Percentiles rank a stretch among this genome's conserved stretches.
Evolutionary conservation across 2,329 filamentous ascomycete species (phyloP).

Genomic region (Penicillium psychrosexuale): DNA sequence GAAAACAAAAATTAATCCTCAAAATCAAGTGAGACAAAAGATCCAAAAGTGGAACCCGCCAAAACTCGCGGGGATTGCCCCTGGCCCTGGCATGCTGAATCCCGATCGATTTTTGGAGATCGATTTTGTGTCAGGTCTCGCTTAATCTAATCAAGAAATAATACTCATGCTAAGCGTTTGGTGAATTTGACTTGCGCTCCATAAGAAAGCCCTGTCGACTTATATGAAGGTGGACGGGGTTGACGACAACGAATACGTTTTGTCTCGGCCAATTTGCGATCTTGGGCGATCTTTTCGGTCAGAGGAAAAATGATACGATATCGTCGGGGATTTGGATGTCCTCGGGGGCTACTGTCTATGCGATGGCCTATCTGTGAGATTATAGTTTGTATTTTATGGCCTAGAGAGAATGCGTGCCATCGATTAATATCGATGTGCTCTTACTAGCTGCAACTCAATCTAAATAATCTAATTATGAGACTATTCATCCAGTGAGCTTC

Average conservation of each 20-base stretch:
- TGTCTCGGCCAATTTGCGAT: neutral
- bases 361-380: neutral
- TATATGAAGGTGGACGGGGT: slow-evolving; percentile 4
- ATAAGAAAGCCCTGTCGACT: neutral
- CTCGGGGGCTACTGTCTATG: neutral
- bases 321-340: neutral
- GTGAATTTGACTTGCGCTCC: too few species aligned
- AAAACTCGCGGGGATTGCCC: slow-evolving; percentile 10
- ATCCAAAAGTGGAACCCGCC: neutral
- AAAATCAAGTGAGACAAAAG: neutral
- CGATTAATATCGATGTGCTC: neutral
- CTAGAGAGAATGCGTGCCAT: neutral
- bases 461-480: neutral
- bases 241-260: slow-evolving; percentile 10
- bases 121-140: slow-evolving; percentile 7
- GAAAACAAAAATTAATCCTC: neutral
- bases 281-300: neutral
- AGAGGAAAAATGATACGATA: neutral
- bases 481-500: neutral
- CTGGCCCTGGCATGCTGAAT: slow-evolving; percentile 7
- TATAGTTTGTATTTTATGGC: neutral
- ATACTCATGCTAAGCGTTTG: too few species aligned
- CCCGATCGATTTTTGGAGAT: neutral
- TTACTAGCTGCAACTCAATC: neutral
- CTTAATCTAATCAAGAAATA: slow-evolving; percentile 20